These are phyloP conservation scores for Coemansia guatemalensis DNA, from an alignment of 192 early-diverging fungal species.

Conservation along the genomic window DNA sequence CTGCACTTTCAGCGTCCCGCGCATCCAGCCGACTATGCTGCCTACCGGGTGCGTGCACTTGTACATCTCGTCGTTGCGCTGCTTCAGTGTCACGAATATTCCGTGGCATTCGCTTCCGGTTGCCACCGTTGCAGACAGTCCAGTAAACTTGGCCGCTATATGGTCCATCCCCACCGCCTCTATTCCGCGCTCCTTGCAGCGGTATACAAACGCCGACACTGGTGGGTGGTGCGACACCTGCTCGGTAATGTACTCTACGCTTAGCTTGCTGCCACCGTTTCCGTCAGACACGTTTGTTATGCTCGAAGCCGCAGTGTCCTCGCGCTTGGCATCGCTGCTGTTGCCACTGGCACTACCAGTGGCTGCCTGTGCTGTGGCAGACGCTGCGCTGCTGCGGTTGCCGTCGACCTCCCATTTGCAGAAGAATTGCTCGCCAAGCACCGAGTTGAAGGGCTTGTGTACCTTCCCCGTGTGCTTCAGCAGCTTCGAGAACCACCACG, in stretches of 20 bases:
- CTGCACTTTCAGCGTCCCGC: conserved; percentile 62
- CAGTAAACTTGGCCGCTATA: conserved; percentile 70
- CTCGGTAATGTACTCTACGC: conserved; percentile 62
- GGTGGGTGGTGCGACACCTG: conserved; percentile 65
- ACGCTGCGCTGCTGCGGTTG: not conserved
- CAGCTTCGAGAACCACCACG: conserved; percentile 74
- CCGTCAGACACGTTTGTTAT: conserved; percentile 26
- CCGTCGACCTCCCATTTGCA: conserved; percentile 56
- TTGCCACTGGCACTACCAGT: not conserved
- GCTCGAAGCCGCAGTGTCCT: conserved; percentile 41
- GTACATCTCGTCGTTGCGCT: conserved; percentile 67
- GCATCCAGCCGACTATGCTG: conserved; percentile 68
- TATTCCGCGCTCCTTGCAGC: conserved; percentile 62
- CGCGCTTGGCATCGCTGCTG: conserved; percentile 3
- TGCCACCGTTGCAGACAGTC: conserved; percentile 68
- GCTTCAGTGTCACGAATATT: conserved; percentile 60
- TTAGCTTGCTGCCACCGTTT: conserved; percentile 13
- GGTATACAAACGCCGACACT: conserved; percentile 62
- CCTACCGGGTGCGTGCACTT: conserved; percentile 63
- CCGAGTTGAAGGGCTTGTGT: conserved; percentile 60
- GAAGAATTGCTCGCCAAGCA: conserved; percentile 60
- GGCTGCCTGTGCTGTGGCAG: not conserved
- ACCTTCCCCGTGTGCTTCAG: conserved; percentile 60
- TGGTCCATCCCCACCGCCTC: conserved; percentile 69
- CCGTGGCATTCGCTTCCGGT: conserved; percentile 66